A percentile compares a stretch with the other conserved stretches of the same genome.
These are phyloP conservation scores for Dissophora ornata DNA, from an alignment of 192 early-diverging fungal genomes.

Conservation along the genomic window DNA sequence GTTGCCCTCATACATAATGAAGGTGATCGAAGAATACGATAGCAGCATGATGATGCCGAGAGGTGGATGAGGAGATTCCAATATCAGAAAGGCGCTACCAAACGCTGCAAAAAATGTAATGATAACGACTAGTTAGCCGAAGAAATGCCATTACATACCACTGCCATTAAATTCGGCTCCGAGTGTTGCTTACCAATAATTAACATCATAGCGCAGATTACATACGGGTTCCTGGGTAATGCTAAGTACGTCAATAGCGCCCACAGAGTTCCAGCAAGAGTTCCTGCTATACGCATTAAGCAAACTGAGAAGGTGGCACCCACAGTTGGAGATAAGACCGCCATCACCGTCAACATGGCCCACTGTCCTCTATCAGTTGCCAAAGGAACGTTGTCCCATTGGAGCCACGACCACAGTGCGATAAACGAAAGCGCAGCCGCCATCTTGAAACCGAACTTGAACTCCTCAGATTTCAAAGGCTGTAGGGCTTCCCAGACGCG, in stretches of 20 bases:
- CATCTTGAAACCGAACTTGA: constrained; percentile 67
- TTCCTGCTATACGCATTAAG: constrained; percentile 60
- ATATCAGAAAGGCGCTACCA: constrained; percentile 27
- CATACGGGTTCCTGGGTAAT: constrained; percentile 28
- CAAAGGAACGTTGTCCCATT: constrained; percentile 31
- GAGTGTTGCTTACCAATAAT: constrained; percentile 38
- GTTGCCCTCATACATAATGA: constrained; percentile 27
- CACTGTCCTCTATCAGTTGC: constrained; percentile 58
- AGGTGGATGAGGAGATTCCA: constrained; percentile 35
- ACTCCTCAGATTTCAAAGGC: constrained; percentile 52
- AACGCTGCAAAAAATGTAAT: constrained; percentile 4
- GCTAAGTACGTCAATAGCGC: constrained; percentile 51
- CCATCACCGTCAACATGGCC: constrained; percentile 60
- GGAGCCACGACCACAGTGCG: constrained; percentile 57
- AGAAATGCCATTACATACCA: too few relatives aligned
- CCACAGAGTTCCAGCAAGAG: constrained; percentile 54
- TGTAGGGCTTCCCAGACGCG: constrained; percentile 55
- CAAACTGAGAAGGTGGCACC: constrained; percentile 61
- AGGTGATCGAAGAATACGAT: constrained; percentile 36
- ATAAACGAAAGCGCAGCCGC: constrained; percentile 52
- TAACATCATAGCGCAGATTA: constrained; percentile 50
- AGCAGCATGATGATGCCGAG: constrained; percentile 45
- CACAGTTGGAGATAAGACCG: constrained; percentile 41
- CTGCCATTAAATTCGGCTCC: too few relatives aligned
- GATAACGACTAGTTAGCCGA: not conserved